Evolutionary conservation across 345 rosid genomes (phyloP).

Genomic region (Eutrema yunnanense): DNA sequence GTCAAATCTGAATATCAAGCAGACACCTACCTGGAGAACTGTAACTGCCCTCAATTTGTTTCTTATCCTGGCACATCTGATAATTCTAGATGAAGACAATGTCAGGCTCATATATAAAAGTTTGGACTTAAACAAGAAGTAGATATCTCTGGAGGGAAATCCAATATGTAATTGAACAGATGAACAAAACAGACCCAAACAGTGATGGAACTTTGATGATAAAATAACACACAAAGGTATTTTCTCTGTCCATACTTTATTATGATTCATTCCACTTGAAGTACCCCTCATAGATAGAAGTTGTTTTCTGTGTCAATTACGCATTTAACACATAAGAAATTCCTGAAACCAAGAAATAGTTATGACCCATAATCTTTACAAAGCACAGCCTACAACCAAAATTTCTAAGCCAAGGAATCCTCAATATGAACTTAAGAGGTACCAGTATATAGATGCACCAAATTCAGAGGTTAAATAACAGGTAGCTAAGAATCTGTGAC

Average conservation of each 20-base stretch:
- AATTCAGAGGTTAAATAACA: background rate
- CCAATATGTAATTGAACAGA: background rate
- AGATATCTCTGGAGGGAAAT: background rate
- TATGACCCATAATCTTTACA: background rate
- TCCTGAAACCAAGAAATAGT: background rate
- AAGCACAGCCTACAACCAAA: background rate
- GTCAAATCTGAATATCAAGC: background rate
- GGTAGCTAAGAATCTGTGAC: background rate
- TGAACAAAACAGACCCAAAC: background rate
- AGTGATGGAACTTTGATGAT: background rate
- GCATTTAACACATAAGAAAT: background rate
- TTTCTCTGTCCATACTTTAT: background rate
- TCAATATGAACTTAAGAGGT: background rate
- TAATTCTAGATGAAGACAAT: conserved; percentile 15
- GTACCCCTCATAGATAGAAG: background rate
- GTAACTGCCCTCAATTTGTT: conserved; percentile 25
- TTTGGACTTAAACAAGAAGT: background rate
- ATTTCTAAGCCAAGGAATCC: background rate
- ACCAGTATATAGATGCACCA: background rate
- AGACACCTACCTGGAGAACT: conserved; percentile 42
- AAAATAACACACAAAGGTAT: background rate
- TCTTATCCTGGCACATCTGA: conserved; percentile 36
- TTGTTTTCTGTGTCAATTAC: background rate
- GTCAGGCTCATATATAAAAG: background rate
- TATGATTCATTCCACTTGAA: too few relatives aligned